A percentile compares a stretch with the other conserved stretches of the same genome.
Conservation (phyloP, 495 filamentous ascomycete species). For the Jackrogersella minutella region DNA sequence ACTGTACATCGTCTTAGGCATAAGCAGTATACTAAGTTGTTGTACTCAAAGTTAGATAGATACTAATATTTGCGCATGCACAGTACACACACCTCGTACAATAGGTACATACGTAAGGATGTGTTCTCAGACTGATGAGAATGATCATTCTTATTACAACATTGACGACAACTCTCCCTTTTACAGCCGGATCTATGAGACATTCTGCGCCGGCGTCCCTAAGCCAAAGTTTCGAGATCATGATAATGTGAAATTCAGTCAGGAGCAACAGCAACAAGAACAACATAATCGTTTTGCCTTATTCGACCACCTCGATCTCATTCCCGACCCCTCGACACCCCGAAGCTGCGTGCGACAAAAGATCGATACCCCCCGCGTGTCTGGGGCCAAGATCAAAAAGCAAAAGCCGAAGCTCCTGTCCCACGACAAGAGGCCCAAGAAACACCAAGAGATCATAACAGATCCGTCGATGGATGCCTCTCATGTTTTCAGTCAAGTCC, state of each 20-base stretch:
- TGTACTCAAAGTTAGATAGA: constrained; percentile 18
- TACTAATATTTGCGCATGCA: constrained; percentile 3
- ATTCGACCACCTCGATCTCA: constrained; percentile 31
- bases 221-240: constrained; percentile 14
- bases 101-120: constrained; percentile 30
- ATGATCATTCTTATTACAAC: constrained; percentile 23
- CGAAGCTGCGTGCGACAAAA: constrained; percentile 36
- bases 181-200: constrained; percentile 36
- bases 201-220: constrained; percentile 28
- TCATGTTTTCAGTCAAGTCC: constrained; percentile 57
- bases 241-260: constrained; percentile 33
- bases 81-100: constrained; percentile 4
- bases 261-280: constrained; percentile 14
- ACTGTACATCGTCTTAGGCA: constrained; percentile 3
- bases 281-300: constrained; percentile 23
- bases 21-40: neutral
- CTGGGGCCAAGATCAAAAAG: constrained; percentile 29
- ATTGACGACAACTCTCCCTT: constrained; percentile 36
- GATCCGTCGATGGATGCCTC: constrained; percentile 56
- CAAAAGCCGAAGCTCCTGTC: constrained; percentile 4
- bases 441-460: constrained; percentile 4
- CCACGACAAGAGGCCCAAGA: constrained; percentile 2
- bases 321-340: constrained; percentile 30
- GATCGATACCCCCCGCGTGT: constrained; percentile 28
- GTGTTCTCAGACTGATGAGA: constrained; percentile 30